A percentile compares a stretch with the other conserved stretches of the same genome.
phyloP scores from a whole-genome alignment of 2,329 filamentous ascomycete species.

The Pleurostoma richardsiae region DNA sequence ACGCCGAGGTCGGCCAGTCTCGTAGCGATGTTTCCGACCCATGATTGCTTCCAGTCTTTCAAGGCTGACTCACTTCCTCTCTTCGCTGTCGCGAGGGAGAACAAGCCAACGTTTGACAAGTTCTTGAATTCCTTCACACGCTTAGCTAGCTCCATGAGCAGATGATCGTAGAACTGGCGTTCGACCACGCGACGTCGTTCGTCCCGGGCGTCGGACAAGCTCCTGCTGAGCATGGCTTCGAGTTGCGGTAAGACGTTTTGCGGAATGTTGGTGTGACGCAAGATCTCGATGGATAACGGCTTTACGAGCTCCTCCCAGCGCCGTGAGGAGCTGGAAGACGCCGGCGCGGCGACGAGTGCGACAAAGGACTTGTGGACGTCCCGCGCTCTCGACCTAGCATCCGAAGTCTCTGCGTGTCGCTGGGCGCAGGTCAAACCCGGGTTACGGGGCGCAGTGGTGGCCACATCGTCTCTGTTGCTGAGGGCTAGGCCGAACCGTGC shows the following conservation, averaged over 20 bases:
- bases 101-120: constrained; percentile 47
- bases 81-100: constrained; percentile 49
- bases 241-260: constrained; percentile 40
- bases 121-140: constrained; percentile 48
- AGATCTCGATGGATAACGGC: constrained; percentile 52
- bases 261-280: constrained; percentile 49
- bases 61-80: constrained; percentile 25
- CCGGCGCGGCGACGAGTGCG: constrained; percentile 44
- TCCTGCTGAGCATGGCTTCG: constrained; percentile 40
- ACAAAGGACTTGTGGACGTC: constrained; percentile 49
- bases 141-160: constrained; percentile 41
- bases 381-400: constrained; percentile 37
- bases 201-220: constrained; percentile 36
- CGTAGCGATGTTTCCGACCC: constrained; percentile 64
- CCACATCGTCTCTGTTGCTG: constrained; percentile 43
- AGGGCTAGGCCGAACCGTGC: constrained; percentile 39
- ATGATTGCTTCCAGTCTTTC: constrained; percentile 45
- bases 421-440: constrained; percentile 38
- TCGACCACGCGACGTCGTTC: constrained; percentile 44
- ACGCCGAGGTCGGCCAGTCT: constrained; percentile 78
- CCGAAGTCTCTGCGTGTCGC: constrained; percentile 27
- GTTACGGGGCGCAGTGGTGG: constrained; percentile 43
- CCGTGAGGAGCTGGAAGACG: constrained; percentile 32
- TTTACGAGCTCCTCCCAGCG: constrained; percentile 50
- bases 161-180: constrained; percentile 39